Evolutionary conservation across 805 yeast species (phyloP).

Genomic region (Ogataea glucozyma): DNA sequence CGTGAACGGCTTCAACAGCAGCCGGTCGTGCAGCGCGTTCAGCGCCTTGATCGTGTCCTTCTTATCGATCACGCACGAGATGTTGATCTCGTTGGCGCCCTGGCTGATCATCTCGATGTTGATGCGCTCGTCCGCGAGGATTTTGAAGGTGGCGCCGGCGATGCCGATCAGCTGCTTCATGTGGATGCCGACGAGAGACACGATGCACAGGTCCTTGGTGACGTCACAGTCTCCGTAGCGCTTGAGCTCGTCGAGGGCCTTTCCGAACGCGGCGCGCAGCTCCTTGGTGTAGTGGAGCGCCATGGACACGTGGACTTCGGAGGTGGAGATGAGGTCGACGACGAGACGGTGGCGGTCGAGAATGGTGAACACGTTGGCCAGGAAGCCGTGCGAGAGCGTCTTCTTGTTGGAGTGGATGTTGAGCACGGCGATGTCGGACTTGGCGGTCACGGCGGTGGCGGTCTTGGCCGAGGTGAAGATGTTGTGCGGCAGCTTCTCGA

Average conservation of each 20-base stretch:
- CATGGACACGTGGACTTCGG: slow-evolving; percentile 98
- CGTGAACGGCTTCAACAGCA: slow-evolving; percentile 51
- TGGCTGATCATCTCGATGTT: slow-evolving; percentile 98
- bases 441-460: slow-evolving; percentile 96
- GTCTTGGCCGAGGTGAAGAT: slow-evolving; percentile 54
- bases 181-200: slow-evolving; percentile 93
- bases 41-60: slow-evolving; percentile 82
- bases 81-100: slow-evolving; percentile 97
- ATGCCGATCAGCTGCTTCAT: slow-evolving; percentile 97
- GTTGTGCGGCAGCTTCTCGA: slow-evolving; percentile 46
- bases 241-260: slow-evolving; percentile 76
- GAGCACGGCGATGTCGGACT: slow-evolving; percentile 86
- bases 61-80: slow-evolving; percentile 90
- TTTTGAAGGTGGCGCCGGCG: slow-evolving; percentile 95
- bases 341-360: slow-evolving; percentile 82
- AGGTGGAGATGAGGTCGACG: slow-evolving; percentile 93
- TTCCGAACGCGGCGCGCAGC: slow-evolving; percentile 51
- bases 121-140: slow-evolving; percentile 85
- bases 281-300: slow-evolving; percentile 84
- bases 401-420: slow-evolving; percentile 94
- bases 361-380: slow-evolving; percentile 86
- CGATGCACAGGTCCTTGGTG: slow-evolving; percentile 83
- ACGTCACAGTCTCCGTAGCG: slow-evolving; percentile 87
- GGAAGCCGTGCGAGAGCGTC: slow-evolving; percentile 89
- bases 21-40: slow-evolving; percentile 75